Base-by-base conservation (phyloP, 2,329 filamentous ascomycete species). In the Alternaria triticimaculans region DNA sequence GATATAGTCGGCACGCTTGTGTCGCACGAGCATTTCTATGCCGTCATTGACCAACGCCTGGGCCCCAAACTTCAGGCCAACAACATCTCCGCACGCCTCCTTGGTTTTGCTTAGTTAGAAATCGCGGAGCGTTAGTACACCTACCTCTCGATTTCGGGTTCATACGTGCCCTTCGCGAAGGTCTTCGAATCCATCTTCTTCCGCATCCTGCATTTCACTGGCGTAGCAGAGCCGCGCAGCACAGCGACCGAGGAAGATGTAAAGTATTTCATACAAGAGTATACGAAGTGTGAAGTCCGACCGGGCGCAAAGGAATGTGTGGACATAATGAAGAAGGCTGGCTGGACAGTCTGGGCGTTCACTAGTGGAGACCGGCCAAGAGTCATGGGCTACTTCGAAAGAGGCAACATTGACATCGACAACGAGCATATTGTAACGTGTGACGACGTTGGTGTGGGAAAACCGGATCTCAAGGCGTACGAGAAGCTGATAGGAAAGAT, bases 341-440 rank as follows among this genome's bases (percentile, higher is more conserved):
- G 85, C 0, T 87, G 87, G 63, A 84, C 82, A 0, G 81, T 87
- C 5, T 88, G 86, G 85, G 83, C 80, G 30, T 78, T 88, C 25
- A 87, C 86, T 0, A 84, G 84, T 0, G 86, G 84, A 1, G 86
- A 88, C 68, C 71, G 79, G 3, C 73, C 80, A 51, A 76, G 86
- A 6, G 86, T 88, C 4, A 70, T 77, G 8, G 85, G 84, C 0
- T 88, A 88, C 64, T 87, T 88, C 64, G 69, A 78, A n/a, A 75
- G 78, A 1, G 83, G 77, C 0, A 84, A 83, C 0, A 77, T 88
- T 11, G 80, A 84, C 2, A 84, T 88, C 78, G 84, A 85, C 0
- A 57, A 70, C 1, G 84, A 85, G 68, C 85, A 87, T 59, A 79
- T 88, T 23, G 72, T 87, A 20, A 83, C 80, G 8, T 89, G 86